Base-by-base conservation (phyloP, 2,329 filamentous ascomycete genomes). In the Monilinia fructicola region DNA sequence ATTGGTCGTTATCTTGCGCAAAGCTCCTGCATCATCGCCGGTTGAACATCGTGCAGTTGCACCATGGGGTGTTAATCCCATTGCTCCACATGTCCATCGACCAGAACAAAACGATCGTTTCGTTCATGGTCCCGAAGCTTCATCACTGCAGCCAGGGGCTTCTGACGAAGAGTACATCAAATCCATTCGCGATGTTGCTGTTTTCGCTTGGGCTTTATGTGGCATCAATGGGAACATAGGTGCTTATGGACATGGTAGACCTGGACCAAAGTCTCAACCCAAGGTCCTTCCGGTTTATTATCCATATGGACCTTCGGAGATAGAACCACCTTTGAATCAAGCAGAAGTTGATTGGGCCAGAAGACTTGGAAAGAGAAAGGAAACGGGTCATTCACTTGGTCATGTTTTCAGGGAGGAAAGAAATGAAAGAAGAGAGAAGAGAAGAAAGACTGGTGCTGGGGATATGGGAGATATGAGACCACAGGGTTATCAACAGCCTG, bases 171-270 rank as follows among this genome's bases (percentile, higher is more conserved):
- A 86, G 35, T 84, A 87, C 64, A 86, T 95, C 73, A 83, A 84
- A 65, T 90, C 89, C 3, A 96, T 96, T 71, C 87, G 90, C 66
- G 91, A 95, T 64, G 90, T 93, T 58, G 91, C 90, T 1, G 90
- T 95, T n/a, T 95, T 96, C 75, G 91, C 91, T 12, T 96, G 91
- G 91, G 89, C 88, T 1, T 79, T 94, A 14, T 86, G 88, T 31
- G 91, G 91, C 28, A 93, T 93, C 79, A 94, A 95, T 76, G 89
- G 89, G 18, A 88, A 86, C 52, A 78, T 94, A 64, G 86, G 87
- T 21, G 81, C 85, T 3, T 90, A 89, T 73, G 81, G 85, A 55
- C 81, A 81, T 5, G 90, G 90, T 3, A 81, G 79, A 38, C 87
- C 90, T 0, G 79, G 77, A 26, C 88, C 85, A n/a, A 86, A 90